phyloP scores from a whole-genome alignment of 192 early-diverging fungal species.

The Umbelopsis isabellina region DNA sequence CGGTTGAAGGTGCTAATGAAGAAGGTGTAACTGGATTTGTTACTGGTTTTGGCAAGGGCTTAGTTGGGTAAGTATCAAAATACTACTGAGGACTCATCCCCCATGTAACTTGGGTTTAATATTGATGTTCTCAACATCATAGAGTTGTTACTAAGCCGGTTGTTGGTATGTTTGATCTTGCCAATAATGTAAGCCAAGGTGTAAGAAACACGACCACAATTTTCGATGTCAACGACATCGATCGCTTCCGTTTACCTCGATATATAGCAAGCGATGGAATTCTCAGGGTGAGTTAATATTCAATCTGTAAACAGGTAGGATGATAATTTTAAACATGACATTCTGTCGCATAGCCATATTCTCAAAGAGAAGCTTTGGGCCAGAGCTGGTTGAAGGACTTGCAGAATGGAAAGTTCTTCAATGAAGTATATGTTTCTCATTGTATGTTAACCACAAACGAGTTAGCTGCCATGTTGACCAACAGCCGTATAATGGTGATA shows the following conservation, averaged over 20 bases:
- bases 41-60: constrained; percentile 81
- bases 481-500: constrained; percentile 62
- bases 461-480: constrained; percentile 71
- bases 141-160: constrained; percentile 85
- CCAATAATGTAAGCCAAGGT: constrained; percentile 80
- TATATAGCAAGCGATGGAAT: constrained; percentile 73
- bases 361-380: constrained; percentile 73
- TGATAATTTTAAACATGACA: background rate
- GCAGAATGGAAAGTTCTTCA: constrained; percentile 63
- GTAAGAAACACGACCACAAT: constrained; percentile 86
- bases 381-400: constrained; percentile 75
- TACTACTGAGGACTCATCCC: background rate
- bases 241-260: constrained; percentile 77
- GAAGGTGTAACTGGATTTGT: constrained; percentile 83
- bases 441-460: constrained; percentile 40
- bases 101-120: background rate
- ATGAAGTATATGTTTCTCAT: constrained; percentile 77
- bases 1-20: constrained; percentile 77
- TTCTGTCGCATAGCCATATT: constrained; percentile 51
- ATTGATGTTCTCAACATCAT: background rate
- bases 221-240: constrained; percentile 75
- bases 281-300: constrained; percentile 41
- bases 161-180: constrained; percentile 85
- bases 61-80: constrained; percentile 56
- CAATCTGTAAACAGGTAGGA: background rate